Conservation (phyloP, 73 alveolate species). For the Paramecium sonneborni region DNA sequence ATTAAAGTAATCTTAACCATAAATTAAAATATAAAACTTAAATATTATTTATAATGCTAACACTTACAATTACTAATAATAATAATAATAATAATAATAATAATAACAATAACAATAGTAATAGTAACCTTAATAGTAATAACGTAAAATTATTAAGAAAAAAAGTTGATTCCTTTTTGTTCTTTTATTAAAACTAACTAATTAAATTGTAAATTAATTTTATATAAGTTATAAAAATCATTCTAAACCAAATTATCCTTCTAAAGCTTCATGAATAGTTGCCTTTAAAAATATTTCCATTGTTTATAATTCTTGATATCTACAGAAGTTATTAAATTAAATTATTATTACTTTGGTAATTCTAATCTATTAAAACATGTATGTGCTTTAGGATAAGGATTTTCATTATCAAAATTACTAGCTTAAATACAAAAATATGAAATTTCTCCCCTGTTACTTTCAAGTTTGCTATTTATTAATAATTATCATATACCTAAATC, state of each 20-base stretch:
- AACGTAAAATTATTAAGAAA: background rate
- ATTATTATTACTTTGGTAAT: slow-evolving; percentile 81
- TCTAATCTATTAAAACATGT: slow-evolving; percentile 96
- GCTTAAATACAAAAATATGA: slow-evolving; percentile 82
- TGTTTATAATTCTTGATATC: slow-evolving; percentile 58
- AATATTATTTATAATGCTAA: slow-evolving; percentile 61
- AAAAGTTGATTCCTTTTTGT: background rate
- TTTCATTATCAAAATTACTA: slow-evolving; percentile 72
- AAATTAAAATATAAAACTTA: slow-evolving; percentile 41
- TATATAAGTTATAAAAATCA: slow-evolving; percentile 21
- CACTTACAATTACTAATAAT: slow-evolving; percentile 54
- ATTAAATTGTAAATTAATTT: background rate
- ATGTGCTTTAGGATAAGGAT: slow-evolving; percentile 93
- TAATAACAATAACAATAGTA: background rate
- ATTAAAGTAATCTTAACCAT: background rate
- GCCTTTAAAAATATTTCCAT: background rate
- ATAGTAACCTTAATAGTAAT: background rate
- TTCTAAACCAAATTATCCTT: slow-evolving; percentile 38
- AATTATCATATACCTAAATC: slow-evolving; percentile 74
- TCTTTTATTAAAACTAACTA: background rate
- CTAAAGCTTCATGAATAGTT: slow-evolving; percentile 6
- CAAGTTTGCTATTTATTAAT: slow-evolving; percentile 69
- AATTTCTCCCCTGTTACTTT: slow-evolving; percentile 89
- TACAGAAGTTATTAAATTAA: background rate
- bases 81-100: background rate